A percentile compares a stretch with the other conserved stretches of the same genome.
Evolutionary conservation across 768 basidiomycete genomes (phyloP).

Genomic region (Obba rivulosa): DNA sequence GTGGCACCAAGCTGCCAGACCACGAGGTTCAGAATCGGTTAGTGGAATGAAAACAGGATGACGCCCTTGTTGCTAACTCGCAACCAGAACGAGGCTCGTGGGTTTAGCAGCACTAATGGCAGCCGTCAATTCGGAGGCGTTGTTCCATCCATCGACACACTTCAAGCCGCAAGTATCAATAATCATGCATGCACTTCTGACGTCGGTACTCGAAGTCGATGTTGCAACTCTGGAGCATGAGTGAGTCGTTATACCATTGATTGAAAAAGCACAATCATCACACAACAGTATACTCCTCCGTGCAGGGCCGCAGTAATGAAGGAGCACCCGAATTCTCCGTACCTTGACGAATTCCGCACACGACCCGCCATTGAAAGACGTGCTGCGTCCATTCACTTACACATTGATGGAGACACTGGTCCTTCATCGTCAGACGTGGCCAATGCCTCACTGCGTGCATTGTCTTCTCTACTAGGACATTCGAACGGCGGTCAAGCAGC

Average conservation of each 20-base stretch:
- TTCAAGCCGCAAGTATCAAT: constrained; percentile 67
- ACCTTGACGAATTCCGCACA: constrained; percentile 79
- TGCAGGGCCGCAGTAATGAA: constrained; percentile 56
- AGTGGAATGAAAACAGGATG: constrained; percentile 3
- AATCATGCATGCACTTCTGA: constrained; percentile 68
- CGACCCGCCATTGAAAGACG: constrained; percentile 75
- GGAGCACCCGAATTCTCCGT: constrained; percentile 68
- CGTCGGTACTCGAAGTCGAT: constrained; percentile 60
- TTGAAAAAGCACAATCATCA: constrained; percentile 7
- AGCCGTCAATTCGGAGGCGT: constrained; percentile 77
- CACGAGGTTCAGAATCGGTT: constrained; percentile 73
- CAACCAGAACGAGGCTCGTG: constrained; percentile 69
- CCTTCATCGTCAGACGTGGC: constrained; percentile 72
- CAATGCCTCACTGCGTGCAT: constrained; percentile 63
- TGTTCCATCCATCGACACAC: constrained; percentile 67
- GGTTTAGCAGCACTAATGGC: constrained; percentile 80
- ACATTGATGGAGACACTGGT: constrained; percentile 84
- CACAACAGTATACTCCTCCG: not conserved
- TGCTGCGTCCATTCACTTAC: constrained; percentile 85
- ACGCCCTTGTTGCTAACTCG: not conserved
- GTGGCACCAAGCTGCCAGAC: constrained; percentile 50
- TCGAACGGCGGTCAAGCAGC: constrained; percentile 73
- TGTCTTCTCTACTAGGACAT: constrained; percentile 69
- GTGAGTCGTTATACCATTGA: constrained; percentile 35
- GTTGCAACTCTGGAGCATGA: constrained; percentile 58